A percentile compares a stretch with the other conserved stretches of the same genome.
phyloP scores from a whole-genome alignment of 495 filamentous ascomycete species.

The Penicillium verhagenii region DNA sequence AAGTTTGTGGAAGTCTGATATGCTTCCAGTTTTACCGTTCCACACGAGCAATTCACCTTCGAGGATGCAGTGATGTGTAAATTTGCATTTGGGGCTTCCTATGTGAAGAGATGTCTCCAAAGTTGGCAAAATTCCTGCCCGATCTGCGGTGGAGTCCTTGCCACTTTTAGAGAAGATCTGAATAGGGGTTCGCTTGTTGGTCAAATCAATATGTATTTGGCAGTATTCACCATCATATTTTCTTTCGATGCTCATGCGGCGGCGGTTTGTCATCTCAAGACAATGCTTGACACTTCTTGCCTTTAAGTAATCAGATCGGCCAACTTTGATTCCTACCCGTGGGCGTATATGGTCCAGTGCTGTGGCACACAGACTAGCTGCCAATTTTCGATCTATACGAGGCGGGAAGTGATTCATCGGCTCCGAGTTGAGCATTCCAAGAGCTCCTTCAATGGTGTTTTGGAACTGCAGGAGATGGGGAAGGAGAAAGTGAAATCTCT shows the following conservation, averaged over 20 bases:
- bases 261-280: conserved; percentile 55
- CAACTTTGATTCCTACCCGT: conserved; percentile 68
- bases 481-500: conserved; percentile 55
- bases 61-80: conserved; percentile 66
- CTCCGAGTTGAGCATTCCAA: conserved; percentile 44
- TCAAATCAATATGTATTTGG: conserved; percentile 78
- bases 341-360: conserved; percentile 58
- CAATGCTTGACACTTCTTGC: conserved; percentile 77
- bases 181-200: conserved; percentile 53
- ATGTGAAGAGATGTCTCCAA: conserved; percentile 56
- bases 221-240: conserved; percentile 91
- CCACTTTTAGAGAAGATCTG: conserved; percentile 90
- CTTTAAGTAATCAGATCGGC: conserved; percentile 69
- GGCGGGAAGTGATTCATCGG: conserved; percentile 40
- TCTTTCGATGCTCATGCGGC: conserved; percentile 68
- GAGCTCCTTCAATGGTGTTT: conserved; percentile 54
- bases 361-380: conserved; percentile 29
- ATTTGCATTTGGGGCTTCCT: conserved; percentile 50
- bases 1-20: conserved; percentile 74
- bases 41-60: conserved; percentile 83
- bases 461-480: conserved; percentile 67
- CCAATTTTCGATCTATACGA: conserved; percentile 35
- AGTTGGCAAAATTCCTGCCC: conserved; percentile 55
- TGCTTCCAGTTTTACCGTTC: conserved; percentile 58
- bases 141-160: conserved; percentile 78